Evolutionary conservation across 2,329 filamentous ascomycete species (phyloP).

Genomic region (Penicillium freii): DNA sequence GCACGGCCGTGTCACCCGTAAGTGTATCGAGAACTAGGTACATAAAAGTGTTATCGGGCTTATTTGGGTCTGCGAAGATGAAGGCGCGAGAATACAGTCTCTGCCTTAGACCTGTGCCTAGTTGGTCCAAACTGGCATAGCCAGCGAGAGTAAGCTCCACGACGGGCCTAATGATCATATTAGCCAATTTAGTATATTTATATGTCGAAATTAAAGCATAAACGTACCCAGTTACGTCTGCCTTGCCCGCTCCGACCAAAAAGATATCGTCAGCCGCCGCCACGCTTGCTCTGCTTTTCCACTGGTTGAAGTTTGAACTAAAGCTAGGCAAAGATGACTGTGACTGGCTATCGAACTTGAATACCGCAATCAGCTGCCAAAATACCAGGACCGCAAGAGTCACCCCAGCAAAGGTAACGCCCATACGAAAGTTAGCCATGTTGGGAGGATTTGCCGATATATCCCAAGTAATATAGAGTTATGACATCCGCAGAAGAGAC

Average conservation of each 20-base stretch:
- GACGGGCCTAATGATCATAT: slow-evolving; percentile 59
- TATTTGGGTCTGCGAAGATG: slow-evolving; percentile 69
- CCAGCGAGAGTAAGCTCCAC: slow-evolving; percentile 91
- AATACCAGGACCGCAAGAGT: slow-evolving; percentile 30
- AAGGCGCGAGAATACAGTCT: slow-evolving; percentile 86
- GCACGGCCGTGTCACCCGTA: slow-evolving; percentile 83
- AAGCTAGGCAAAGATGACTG: slow-evolving; percentile 17
- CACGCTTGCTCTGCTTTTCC: slow-evolving; percentile 25
- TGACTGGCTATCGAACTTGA: slow-evolving; percentile 18
- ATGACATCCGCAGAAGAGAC: slow-evolving; percentile 4
- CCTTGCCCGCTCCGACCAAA: slow-evolving; percentile 67
- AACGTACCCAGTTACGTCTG: slow-evolving; percentile 66
- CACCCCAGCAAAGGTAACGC: slow-evolving; percentile 26
- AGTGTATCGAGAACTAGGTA: slow-evolving; percentile 87
- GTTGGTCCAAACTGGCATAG: slow-evolving; percentile 81
- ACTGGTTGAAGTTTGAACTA: slow-evolving; percentile 20
- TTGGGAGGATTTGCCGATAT: slow-evolving; percentile 1
- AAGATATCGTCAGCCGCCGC: slow-evolving; percentile 49
- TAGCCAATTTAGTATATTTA: background rate
- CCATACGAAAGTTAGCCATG: slow-evolving; percentile 33
- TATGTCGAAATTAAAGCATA: background rate
- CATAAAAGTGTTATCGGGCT: slow-evolving; percentile 70
- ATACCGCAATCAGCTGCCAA: slow-evolving; percentile 32
- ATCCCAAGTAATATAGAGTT: slow-evolving; percentile 1
- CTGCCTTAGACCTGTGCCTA: slow-evolving; percentile 81